Base-by-base conservation (phyloP, 192 early-diverging fungal genomes). In the Coemansia sp. region DNA sequence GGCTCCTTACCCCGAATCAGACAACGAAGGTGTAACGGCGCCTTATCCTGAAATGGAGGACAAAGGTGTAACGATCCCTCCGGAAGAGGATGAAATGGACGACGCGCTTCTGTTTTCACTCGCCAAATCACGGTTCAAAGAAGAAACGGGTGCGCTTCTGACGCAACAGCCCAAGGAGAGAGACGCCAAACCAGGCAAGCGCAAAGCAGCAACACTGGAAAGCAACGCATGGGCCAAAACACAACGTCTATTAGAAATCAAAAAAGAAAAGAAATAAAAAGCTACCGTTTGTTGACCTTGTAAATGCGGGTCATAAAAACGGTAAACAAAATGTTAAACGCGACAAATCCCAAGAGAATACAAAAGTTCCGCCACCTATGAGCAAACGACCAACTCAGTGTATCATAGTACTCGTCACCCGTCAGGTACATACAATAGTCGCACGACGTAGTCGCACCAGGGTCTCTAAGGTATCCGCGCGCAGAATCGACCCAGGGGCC, bases 281-380 rank as follows among this genome's bases (percentile, higher is more conserved):
- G 18, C 27, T 70, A 81, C 17, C 79, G 74, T 63, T 69, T 68
- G 18, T 76, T 75, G 8, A 75, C 70, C 46, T 73, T 71, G 54
- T 80, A 73, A 32, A 70, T 56, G 58, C 65, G 62, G 9, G 76
- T 50, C 41, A 79, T 67, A 19, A 84, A 21, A 0, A 58, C 53
- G 14, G 77, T 70, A 15, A 86, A 68, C 10, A 80, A 7, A 14
- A 84, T 55, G 56, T 92, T 91, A 60, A 90, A 88, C 0, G 38
- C 65, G n/a, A 73, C 69, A 59, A 84, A 90, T 3, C 68, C 74
- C 9, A 83, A 60, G 42, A 92, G 50, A 39, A 91, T 87, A 24
- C 85, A 84, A 66, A 87, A 69, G 64, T 91, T 89, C 61, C 88
- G 84, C 87, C 87, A 92, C 21, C 81, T 82, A 63, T 91, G 43